These are phyloP conservation scores for Claviceps arundinis DNA, from an alignment of 2,329 filamentous ascomycete species.

Conservation along the genomic window DNA sequence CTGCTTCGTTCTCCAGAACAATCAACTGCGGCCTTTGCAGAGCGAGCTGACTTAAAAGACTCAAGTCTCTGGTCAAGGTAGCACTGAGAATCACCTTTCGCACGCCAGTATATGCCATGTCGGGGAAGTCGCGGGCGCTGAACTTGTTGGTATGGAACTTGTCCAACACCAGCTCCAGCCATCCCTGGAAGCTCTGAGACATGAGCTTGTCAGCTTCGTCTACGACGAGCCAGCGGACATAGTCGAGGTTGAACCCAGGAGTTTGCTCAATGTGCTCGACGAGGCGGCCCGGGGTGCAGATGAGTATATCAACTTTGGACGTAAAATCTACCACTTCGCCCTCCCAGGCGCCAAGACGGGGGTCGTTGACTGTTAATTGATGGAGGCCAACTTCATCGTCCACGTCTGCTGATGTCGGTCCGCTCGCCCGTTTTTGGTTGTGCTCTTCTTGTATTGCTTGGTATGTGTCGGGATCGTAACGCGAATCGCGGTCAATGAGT, in stretches of 20 bases:
- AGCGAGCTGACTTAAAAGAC: conserved; percentile 60
- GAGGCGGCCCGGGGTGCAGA: conserved; percentile 82
- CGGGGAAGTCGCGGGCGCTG: conserved; percentile 38
- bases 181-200: conserved; percentile 85
- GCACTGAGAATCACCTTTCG: conserved; percentile 82
- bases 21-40: conserved; percentile 64
- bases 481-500: conserved; percentile 31
- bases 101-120: conserved; percentile 40
- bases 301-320: conserved; percentile 73
- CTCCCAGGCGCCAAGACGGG: conserved; percentile 21
- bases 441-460: conserved; percentile 14
- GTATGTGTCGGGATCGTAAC: conserved; percentile 51
- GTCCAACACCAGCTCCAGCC: conserved; percentile 62
- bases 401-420: conserved; percentile 4
- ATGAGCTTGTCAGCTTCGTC: conserved; percentile 90
- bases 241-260: conserved; percentile 63
- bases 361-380: conserved; percentile 11
- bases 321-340: conserved; percentile 47
- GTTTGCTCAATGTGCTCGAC: conserved; percentile 85
- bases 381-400: conserved; percentile 10
- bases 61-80: conserved; percentile 80
- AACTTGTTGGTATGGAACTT: conserved; percentile 37
- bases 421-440: conserved; percentile 3
- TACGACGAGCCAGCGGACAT: conserved; percentile 77
- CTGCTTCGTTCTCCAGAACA: conserved; percentile 49